Evolutionary conservation across 2,329 filamentous ascomycete species (phyloP).

Genomic region (Aphanocladium album): DNA sequence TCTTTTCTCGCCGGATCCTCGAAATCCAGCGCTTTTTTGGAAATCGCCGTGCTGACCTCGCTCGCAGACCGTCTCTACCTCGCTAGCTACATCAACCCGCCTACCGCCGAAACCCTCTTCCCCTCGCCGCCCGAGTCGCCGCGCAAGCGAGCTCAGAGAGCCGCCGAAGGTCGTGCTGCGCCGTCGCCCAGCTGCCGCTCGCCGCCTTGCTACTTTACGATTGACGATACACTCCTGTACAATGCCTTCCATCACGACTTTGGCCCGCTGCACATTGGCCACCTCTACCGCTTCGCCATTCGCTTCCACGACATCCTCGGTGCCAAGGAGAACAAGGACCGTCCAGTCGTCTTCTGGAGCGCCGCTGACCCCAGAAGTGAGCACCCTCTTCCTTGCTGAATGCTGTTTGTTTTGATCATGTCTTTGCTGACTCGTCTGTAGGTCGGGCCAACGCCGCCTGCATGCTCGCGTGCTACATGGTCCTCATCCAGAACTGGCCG

Average conservation of each 20-base stretch:
- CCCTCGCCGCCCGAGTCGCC: constrained; percentile 54
- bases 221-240: constrained; percentile 89
- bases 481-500: constrained; percentile 95
- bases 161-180: constrained; percentile 48
- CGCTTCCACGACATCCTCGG: constrained; percentile 93
- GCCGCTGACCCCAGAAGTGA: constrained; percentile 83
- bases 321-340: constrained; percentile 82
- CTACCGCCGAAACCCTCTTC: constrained; percentile 77
- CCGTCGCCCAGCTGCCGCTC: constrained; percentile 27
- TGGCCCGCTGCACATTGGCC: constrained; percentile 92
- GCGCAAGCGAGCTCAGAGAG: constrained; percentile 46
- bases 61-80: constrained; percentile 84
- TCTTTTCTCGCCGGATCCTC: too few relatives aligned
- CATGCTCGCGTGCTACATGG: constrained; percentile 96
- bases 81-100: constrained; percentile 80
- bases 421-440: constrained; percentile 27
- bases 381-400: constrained; percentile 27
- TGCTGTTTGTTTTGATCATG: constrained; percentile 1
- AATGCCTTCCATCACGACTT: constrained; percentile 99
- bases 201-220: constrained; percentile 87
- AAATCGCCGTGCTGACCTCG: background rate
- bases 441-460: constrained; percentile 91
- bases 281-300: constrained; percentile 93
- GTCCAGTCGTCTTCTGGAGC: constrained; percentile 95
- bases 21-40: too few relatives aligned